Conservation (phyloP, 116 monocot species). For the Phalaenopsis hybrid region DNA sequence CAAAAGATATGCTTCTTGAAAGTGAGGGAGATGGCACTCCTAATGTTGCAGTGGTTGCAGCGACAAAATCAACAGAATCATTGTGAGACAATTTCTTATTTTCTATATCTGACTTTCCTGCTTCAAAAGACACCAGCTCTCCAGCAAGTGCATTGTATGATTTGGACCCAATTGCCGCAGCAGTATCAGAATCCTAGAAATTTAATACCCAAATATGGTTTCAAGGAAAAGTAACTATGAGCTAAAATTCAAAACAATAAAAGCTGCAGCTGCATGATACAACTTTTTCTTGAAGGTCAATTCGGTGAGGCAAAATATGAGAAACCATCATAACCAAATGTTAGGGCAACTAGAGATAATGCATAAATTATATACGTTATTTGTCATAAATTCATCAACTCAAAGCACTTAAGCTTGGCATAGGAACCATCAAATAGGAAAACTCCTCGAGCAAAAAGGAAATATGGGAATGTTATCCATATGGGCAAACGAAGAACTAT, state of each 20-base stretch:
- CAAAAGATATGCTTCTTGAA: slow-evolving; percentile 77
- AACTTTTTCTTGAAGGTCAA: neutral
- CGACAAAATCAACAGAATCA: slow-evolving; percentile 83
- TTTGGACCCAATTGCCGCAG: slow-evolving; percentile 67
- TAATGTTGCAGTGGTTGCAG: slow-evolving; percentile 80
- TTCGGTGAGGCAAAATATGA: neutral
- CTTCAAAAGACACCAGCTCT: slow-evolving; percentile 71
- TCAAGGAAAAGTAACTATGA: neutral
- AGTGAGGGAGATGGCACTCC: slow-evolving; percentile 71
- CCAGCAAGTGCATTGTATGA: slow-evolving; percentile 90
- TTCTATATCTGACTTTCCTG: slow-evolving; percentile 26
- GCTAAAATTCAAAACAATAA: neutral
- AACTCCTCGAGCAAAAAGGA: neutral
- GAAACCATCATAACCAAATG: neutral
- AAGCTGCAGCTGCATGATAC: neutral
- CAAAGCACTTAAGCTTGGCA: neutral
- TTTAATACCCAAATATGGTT: neutral
- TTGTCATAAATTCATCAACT: neutral
- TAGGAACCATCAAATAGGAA: neutral
- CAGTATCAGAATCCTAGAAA: slow-evolving; percentile 68
- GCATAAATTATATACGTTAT: neutral
- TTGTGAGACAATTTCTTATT: slow-evolving; percentile 29
- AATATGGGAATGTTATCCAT: neutral
- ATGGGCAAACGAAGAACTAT: too few species aligned
- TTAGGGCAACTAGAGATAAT: slow-evolving; percentile 1